Evolutionary conservation across 2,329 filamentous ascomycete species (phyloP), one percentile per base, ranked within the genome.

Genomic region (Sclerotinia trifoliorum): DNA sequence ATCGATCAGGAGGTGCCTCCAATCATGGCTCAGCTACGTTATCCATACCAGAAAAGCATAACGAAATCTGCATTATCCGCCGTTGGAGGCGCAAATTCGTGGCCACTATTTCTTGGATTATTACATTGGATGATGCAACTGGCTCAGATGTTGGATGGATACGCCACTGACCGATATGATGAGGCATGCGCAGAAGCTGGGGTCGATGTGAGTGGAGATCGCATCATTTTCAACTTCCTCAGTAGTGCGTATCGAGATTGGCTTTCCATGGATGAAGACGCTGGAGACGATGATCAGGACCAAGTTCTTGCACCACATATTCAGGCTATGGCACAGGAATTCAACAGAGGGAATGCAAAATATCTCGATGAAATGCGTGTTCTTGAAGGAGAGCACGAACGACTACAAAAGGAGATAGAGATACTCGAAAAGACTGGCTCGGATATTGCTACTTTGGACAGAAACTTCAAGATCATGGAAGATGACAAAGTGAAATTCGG

Each of bases 71-170:
- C 97, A 77, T 93, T 99, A 68, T 88, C 93, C 0, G 95, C 96
- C 2, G 95, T 98, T 0, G 95, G 95, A 72, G 94, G 94, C 3
- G 93, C 97, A 79, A 98, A 98, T 77, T 77, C 76, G 17, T 99
- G 95, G 95, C 91, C 91, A 71, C 95, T 93, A 0, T 98, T 99
- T 76, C 83, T 99, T 17, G 95, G 94, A 0, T 83, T 99, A 78
- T 83, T 99, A 63, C 94, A 99, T 80, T 99, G 95, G 95, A 94
- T 99, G 88, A 97, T 99, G 94, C 94, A 98, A 79, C 83, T 99
- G 64, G 92, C 93, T 5, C 90, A 94, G 74, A 96, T 98, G 90
- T 87, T 98, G 76, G 94, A 98, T 71, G 86, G 91, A 29, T 98
- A 94, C 77, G 83, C 87, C 1, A 79, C 82, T 66, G 90, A 93